Percentiles rank a stretch among this genome's conserved stretches.
phyloP scores from a whole-genome alignment of 306 rosid species.

The Castanea mollissima region DNA sequence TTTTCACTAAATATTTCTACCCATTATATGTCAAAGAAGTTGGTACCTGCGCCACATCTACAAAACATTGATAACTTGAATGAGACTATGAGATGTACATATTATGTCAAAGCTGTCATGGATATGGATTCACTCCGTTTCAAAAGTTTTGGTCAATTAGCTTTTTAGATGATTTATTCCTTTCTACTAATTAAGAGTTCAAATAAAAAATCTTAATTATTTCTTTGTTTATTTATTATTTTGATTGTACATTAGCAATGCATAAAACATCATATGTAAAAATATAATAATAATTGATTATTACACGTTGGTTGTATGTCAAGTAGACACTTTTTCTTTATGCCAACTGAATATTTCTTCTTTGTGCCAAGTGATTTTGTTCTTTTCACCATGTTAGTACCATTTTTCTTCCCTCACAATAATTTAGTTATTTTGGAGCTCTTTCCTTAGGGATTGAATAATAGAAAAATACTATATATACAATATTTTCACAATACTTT shows the following conservation, averaged over 20 bases:
- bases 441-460: no score
- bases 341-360: no score
- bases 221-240: neutral
- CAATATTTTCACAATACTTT: no score
- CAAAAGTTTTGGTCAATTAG: conserved; percentile 9
- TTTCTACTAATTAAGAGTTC: conserved; percentile 3
- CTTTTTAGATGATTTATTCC: neutral
- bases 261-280: neutral
- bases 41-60: conserved; percentile 2
- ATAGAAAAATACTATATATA: fast-evolving
- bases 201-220: neutral
- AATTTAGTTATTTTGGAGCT: no score
- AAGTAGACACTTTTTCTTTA: neutral
- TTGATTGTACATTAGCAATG: neutral
- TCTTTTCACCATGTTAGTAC: no score
- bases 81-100: conserved; percentile 36
- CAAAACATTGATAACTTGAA: conserved; percentile 1
- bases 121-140: conserved; percentile 10
- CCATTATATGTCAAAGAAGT: neutral
- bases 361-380: no score
- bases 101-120: conserved; percentile 16
- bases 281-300: no score
- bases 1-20: conserved; percentile 1
- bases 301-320: no score
- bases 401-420: no score